Base-by-base conservation (phyloP, 306 rosid genomes). In the Acacia acuminata region DNA sequence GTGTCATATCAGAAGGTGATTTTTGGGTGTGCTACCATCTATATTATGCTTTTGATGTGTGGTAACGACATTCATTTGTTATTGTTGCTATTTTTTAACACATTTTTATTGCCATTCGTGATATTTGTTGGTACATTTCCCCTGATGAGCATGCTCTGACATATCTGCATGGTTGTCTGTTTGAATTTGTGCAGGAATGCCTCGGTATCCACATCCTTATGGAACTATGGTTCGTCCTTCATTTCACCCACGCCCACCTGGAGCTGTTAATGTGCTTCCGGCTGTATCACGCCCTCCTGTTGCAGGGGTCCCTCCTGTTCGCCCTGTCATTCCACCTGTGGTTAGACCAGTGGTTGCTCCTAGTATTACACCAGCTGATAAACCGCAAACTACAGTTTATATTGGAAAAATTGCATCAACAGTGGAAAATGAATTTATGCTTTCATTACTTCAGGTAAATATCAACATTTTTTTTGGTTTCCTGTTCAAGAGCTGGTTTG, bases 21-120 rank as follows among this genome's bases (percentile, higher is more conserved):
- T 89, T 89, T 90, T 94, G 87, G 91, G 89, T 94, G 84, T 90
- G 92, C 99, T 92, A 93, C 94, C 94, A 88, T 91, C 98, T 86
- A 93, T 96, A 75, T 84, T 90, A 90, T 90, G 86, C 93, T 90
- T 90, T 92, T 88, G 89, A 87, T 91, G 90, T 91, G 92, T 96
- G 97, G 99, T 94, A 94, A 95, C 81, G 82, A 66, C 87, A 80
- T 81, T 86, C 82, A 84, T 80, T 87, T 89, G 90, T 87, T 88
- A 78, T 79, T 75, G 82, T 86, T 50, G 63, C 78, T 51, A 83
- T 86, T 69, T 87, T 47, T 86, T 67, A 42, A 69, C 45, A 71
- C 67, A 73, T 86, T 72, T 76, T 74, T 67, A 73, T 71, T 78
- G 88, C 63, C 83, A 77, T 82, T 81, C 53, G 80, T 77, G 79